Base-by-base conservation (phyloP, 2,329 filamentous ascomycete genomes). In the Pseudogymnoascus sp. region DNA sequence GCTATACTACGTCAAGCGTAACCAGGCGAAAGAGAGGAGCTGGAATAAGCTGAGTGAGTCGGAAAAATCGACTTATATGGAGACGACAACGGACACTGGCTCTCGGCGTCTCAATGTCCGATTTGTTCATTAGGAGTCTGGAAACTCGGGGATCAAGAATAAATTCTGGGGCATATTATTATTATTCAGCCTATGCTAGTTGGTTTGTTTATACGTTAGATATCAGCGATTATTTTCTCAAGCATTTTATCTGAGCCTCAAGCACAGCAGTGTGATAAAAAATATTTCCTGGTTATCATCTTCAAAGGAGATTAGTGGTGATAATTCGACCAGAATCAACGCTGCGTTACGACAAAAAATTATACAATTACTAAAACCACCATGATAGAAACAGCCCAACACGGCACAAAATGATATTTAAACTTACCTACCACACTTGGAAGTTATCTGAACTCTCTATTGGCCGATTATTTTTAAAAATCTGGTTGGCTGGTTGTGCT, bases 1-100 rank as follows among this genome's bases (percentile, higher is more conserved):
- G 67, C 16, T 76, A 2, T 81, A 78, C 65, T 82, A 82, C 66
- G 71, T 78, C 2, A 63, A 61, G n/a, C 71, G 77, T 8, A 82
- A 82, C 61, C 72, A 68, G 67, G 71, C 43, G 11, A 48, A 48
- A 34, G 60, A 61, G 54, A 66, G 23, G 48, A 63, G 63, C 45
- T 68, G 67, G 67, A 65, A 66, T 60, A 63, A 63, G 10, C 57
- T 68, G 63, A 68, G 61, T 25, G 69, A 71, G 10, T 76, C 78
- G 41, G 75, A 80, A 63, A 76, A 77, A 69, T 73, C 74, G 14
- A 63, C 76, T 14, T 83, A 84, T 68, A 72, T 82, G 2, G 67
- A 69, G 7, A 74, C 70, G 2, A 77, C 74, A 10, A 73, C 67
- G 2, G 73, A 77, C 14, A 69, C 74, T 41, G 76, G 76, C 13